Evolutionary conservation across 2,329 filamentous ascomycete species (phyloP).

Genomic region (Sporothrix mexicana): DNA sequence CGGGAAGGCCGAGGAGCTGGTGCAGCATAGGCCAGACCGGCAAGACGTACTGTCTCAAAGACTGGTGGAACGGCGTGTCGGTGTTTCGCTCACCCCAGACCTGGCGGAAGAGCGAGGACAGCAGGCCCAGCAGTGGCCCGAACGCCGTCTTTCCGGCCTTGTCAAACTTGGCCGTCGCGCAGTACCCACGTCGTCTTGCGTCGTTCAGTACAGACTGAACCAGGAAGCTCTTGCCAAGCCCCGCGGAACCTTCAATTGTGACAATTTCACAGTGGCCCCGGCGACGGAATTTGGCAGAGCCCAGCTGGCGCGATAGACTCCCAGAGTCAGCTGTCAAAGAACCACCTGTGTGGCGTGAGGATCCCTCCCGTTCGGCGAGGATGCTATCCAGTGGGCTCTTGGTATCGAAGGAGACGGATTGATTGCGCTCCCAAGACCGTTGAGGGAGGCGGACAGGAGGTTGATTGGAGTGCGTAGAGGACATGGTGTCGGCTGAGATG

Average conservation of each 20-base stretch:
- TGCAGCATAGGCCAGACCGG: conserved; percentile 70
- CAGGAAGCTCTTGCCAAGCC: conserved; percentile 69
- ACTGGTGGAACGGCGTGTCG: conserved; percentile 66
- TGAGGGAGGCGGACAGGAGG: conserved; percentile 46
- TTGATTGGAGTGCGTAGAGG: conserved; percentile 52
- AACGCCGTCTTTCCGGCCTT: conserved; percentile 65
- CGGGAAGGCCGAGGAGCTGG: conserved; percentile 65
- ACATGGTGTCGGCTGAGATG: conserved; percentile 56
- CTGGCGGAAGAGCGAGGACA: conserved; percentile 70
- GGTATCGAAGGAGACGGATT: conserved; percentile 57
- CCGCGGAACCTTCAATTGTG: conserved; percentile 65
- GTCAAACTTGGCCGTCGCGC: conserved; percentile 70
- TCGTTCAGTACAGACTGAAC: conserved; percentile 68
- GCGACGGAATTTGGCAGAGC: conserved; percentile 63
- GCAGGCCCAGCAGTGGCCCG: conserved; percentile 66
- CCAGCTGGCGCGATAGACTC: conserved; percentile 61
- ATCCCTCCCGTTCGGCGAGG: conserved; percentile 50
- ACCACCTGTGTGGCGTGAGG: conserved; percentile 48
- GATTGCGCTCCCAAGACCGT: conserved; percentile 59
- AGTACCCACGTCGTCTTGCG: conserved; percentile 66
- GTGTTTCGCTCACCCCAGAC: conserved; percentile 71
- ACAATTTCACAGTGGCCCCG: conserved; percentile 69
- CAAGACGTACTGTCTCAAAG: conserved; percentile 65
- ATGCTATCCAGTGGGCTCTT: conserved; percentile 55
- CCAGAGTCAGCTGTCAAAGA: conserved; percentile 51